Base-by-base conservation (phyloP, 306 rosid genomes). In the Cucumis cinereus region DNA sequence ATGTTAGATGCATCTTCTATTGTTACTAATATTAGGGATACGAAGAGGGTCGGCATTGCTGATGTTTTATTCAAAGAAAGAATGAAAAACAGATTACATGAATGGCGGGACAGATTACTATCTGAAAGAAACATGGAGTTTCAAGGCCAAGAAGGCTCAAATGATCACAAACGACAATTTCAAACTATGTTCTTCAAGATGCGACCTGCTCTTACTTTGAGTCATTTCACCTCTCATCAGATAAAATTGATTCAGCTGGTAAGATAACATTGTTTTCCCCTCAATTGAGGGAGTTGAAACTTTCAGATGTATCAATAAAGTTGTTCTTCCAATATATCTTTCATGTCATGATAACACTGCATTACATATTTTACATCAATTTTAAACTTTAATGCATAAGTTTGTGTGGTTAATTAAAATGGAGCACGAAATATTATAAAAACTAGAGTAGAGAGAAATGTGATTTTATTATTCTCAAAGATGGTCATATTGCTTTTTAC, bases 221-320 rank as follows among this genome's bases (percentile, higher is more conserved):
- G 70, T 52, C 96, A 96, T 74, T 94, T 90, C 83, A 92, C 95
- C 36, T 88, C 95, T 79, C 95, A 80, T 78, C 99, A 94, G 80
- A 87, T 83, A 81, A 90, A 73, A 77, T 80, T 94, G 89, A 90
- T 94, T 85, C 90, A 90, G 74, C 70, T 81, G 97, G 99, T 94
- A 89, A 86, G 43, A 77, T 74, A 24, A 13, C 23, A 30, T 3
- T 50, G 19, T 38, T 38, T 8, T 36, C 16, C 14, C 49, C 63
- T 15, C 9, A 16, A 12, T 38, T 11, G 10, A 73, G 15, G 67
- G 30, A 35, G 35, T 57, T 38, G 23, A 52, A 52, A 24, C 62
- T 6, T 73, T 73, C n/a, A 53, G 47, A 50, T 30, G n/a, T n/a
- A 10, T 5, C 52, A 30, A 73, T 73, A 30, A 24, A 10, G 56